phyloP scores from a whole-genome alignment of 371 early-diverging fungal genomes.

The Mortierella sp. region DNA sequence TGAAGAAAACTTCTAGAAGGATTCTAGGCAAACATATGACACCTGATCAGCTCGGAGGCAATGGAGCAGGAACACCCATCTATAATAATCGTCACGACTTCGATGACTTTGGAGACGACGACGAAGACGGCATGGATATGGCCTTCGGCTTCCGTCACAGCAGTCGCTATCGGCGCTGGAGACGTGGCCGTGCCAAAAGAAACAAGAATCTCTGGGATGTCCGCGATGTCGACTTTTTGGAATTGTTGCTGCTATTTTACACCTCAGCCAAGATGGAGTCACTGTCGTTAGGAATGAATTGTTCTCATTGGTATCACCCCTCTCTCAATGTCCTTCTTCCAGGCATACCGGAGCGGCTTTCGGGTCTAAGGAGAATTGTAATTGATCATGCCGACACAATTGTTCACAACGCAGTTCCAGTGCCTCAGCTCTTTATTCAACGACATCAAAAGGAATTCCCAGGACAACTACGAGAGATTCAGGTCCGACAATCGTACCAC shows the following conservation, averaged over 20 bases:
- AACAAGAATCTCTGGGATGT: slow-evolving; percentile 34
- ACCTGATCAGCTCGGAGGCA: background rate
- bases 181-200: slow-evolving; percentile 18
- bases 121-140: slow-evolving; percentile 10
- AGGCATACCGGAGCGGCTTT: slow-evolving; percentile 37
- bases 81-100: slow-evolving; percentile 14
- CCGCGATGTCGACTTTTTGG: slow-evolving; percentile 36
- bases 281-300: slow-evolving; percentile 34
- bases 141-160: slow-evolving; percentile 11
- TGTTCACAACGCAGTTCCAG: slow-evolving; percentile 19
- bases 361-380: slow-evolving; percentile 36
- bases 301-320: slow-evolving; percentile 42
- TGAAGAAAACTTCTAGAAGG: slow-evolving; percentile 22
- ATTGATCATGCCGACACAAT: slow-evolving; percentile 37
- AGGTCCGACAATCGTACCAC: slow-evolving; percentile 39
- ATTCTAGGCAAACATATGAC: slow-evolving; percentile 16
- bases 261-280: slow-evolving; percentile 34
- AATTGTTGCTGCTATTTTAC: slow-evolving; percentile 34
- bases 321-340: slow-evolving; percentile 35
- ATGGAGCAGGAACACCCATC: background rate
- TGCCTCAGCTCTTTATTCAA: slow-evolving; percentile 35
- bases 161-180: slow-evolving; percentile 22
- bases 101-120: slow-evolving; percentile 26
- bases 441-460: slow-evolving; percentile 43
- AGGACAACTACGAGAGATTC: slow-evolving; percentile 41